Conservation (phyloP, 805 yeast genomes). For the Wickerhamiella azyma region DNA sequence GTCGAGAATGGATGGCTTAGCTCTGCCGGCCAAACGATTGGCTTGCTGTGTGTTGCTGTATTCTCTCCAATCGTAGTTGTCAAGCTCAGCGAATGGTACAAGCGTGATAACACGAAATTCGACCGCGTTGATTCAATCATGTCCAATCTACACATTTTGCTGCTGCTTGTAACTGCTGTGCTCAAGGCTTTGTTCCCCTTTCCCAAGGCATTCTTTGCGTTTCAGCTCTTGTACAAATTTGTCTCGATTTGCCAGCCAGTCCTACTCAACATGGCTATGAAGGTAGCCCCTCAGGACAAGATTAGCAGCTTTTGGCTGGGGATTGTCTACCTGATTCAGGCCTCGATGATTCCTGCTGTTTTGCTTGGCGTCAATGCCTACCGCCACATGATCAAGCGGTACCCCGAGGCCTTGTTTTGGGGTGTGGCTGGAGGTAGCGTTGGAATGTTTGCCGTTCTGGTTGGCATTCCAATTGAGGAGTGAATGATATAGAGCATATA, state of each 20-base stretch:
- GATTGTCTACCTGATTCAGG: background rate
- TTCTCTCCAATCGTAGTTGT: background rate
- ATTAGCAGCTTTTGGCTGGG: background rate
- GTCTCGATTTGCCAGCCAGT: background rate
- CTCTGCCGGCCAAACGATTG: background rate
- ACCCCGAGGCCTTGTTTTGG: conserved; percentile 1
- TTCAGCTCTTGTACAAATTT: background rate
- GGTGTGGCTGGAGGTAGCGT: background rate
- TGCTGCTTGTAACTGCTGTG: background rate
- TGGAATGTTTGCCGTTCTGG: background rate
- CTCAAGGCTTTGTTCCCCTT: background rate
- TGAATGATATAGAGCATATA: background rate
- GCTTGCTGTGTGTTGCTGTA: background rate
- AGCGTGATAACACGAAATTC: background rate
- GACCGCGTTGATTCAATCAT: background rate
- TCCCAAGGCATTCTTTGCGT: background rate
- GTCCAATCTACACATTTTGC: background rate
- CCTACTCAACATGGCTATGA: background rate
- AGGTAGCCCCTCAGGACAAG: background rate
- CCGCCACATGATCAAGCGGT: background rate
- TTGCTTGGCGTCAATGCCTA: background rate
- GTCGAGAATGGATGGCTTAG: background rate
- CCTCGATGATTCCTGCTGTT: background rate
- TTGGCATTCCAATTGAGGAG: background rate
- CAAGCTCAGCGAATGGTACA: background rate